Evolutionary conservation across 257 asterid genomes (phyloP).

Genomic region (Handroanthus guayacan): DNA sequence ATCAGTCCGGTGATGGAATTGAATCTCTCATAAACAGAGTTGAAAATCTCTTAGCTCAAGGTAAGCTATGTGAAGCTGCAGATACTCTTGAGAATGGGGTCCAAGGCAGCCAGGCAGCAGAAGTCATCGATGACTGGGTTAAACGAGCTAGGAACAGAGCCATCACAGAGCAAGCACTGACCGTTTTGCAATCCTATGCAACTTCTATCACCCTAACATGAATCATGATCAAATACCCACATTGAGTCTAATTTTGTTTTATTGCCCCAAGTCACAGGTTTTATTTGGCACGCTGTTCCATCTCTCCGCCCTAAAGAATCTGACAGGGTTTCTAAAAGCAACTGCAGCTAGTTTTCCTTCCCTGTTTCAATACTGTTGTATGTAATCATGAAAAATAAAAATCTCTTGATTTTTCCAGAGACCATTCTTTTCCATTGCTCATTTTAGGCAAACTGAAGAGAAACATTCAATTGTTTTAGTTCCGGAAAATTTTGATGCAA

Average conservation of each 20-base stretch:
- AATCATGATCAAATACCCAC: slow-evolving; percentile 18
- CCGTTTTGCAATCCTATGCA: slow-evolving; percentile 78
- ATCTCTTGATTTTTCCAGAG: slow-evolving; percentile 21
- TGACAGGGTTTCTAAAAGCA: slow-evolving; percentile 18
- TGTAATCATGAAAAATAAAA: slow-evolving; percentile 37
- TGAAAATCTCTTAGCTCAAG: slow-evolving; percentile 75
- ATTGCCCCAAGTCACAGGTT: slow-evolving; percentile 24
- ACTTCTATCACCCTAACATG: slow-evolving; percentile 72
- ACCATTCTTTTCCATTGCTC: not conserved
- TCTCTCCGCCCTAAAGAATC: slow-evolving; percentile 13
- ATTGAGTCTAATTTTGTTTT: slow-evolving; percentile 26
- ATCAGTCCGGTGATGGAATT: slow-evolving; percentile 82
- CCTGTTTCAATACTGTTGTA: slow-evolving; percentile 27
- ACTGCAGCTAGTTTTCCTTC: slow-evolving; percentile 5
- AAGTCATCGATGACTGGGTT: slow-evolving; percentile 76
- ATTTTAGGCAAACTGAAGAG: not conserved
- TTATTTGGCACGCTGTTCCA: slow-evolving; percentile 3
- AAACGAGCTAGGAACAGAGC: slow-evolving; percentile 78
- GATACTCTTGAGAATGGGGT: slow-evolving; percentile 84
- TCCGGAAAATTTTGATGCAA: not conserved
- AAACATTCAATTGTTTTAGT: slow-evolving; percentile 9
- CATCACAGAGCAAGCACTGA: slow-evolving; percentile 81
- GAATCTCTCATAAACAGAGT: slow-evolving; percentile 87
- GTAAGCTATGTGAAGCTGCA: slow-evolving; percentile 85
- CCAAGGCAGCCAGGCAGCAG: slow-evolving; percentile 82